phyloP scores from a whole-genome alignment of 805 yeast species.

The Yarrowia deformans region DNA sequence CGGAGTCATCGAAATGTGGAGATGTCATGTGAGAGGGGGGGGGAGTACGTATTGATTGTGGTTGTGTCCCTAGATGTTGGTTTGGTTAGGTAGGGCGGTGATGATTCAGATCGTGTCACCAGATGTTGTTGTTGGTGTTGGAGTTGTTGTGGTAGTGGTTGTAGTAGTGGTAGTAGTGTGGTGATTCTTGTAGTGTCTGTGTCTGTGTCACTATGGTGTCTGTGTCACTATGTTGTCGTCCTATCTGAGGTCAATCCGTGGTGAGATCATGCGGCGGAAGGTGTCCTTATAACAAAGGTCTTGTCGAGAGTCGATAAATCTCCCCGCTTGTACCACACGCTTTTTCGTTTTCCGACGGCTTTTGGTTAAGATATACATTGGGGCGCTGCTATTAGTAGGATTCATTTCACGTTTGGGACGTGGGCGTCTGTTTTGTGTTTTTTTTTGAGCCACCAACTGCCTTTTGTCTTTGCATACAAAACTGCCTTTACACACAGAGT shows the following conservation, averaged over 20 bases:
- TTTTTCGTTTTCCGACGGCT: slow-evolving; percentile 33
- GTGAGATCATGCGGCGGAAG: slow-evolving; percentile 1
- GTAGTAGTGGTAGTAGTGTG: background rate
- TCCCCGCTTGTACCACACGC: slow-evolving; percentile 27
- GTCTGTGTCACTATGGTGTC: background rate
- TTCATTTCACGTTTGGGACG: slow-evolving; percentile 35
- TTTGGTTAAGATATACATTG: slow-evolving; percentile 35
- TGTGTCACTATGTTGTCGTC: background rate
- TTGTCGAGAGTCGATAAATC: slow-evolving; percentile 17
- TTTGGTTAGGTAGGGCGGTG: too few relatives aligned
- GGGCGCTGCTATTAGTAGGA: slow-evolving; percentile 28
- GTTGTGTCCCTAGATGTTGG: too few relatives aligned
- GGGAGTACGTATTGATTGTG: too few relatives aligned
- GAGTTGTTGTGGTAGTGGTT: background rate
- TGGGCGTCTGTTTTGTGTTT: slow-evolving; percentile 13
- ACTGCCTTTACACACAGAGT: background rate
- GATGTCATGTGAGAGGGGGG: too few relatives aligned
- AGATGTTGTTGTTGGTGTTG: background rate
- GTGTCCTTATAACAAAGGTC: slow-evolving; percentile 17
- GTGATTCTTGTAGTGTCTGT: background rate
- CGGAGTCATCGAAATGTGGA: slow-evolving; percentile 23
- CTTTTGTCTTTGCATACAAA: too few relatives aligned
- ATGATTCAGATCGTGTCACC: too few relatives aligned
- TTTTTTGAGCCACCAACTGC: background rate
- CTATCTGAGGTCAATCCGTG: too few relatives aligned